Conservation (phyloP, 345 rosid genomes). For the Lumnitzera racemosa region DNA sequence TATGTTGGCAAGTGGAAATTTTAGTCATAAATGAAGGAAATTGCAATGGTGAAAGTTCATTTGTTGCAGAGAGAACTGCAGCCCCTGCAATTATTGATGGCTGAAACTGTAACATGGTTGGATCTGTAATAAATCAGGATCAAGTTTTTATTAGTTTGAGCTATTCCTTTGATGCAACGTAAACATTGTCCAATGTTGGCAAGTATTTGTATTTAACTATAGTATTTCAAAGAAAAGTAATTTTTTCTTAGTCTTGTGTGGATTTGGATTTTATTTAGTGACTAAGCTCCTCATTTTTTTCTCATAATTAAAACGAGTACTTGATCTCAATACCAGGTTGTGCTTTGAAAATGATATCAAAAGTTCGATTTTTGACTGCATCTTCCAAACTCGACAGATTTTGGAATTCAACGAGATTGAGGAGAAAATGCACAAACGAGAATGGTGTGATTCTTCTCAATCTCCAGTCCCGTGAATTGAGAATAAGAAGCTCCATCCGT, state of each 20-base stretch:
- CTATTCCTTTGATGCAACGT: no score
- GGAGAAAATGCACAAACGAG: constrained; percentile 28
- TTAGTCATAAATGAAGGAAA: constrained; percentile 23
- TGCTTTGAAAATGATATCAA: constrained; percentile 30
- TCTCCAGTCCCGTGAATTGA: constrained; percentile 42
- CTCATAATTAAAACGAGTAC: no score
- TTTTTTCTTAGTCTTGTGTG: not conserved
- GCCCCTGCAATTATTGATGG: constrained; percentile 49
- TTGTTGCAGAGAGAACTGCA: constrained; percentile 33
- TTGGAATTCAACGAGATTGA: constrained; percentile 22
- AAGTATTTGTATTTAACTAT: no score
- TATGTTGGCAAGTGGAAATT: constrained; percentile 20
- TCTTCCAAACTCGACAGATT: constrained; percentile 6
- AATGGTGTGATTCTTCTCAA: constrained; percentile 54
- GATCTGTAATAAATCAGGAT: constrained; percentile 21
- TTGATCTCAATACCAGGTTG: constrained; percentile 23
- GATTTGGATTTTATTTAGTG: not conserved
- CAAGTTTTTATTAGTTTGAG: no score
- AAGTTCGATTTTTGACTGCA: constrained; percentile 35
- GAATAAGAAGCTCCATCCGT: constrained; percentile 45
- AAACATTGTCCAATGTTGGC: no score
- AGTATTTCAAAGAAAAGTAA: no score
- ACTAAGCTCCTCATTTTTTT: not conserved
- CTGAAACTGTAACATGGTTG: constrained; percentile 35
- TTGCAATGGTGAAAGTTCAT: constrained; percentile 38